Base-by-base conservation (phyloP, 2,329 filamentous ascomycete genomes). In the Neonectria coccinea region DNA sequence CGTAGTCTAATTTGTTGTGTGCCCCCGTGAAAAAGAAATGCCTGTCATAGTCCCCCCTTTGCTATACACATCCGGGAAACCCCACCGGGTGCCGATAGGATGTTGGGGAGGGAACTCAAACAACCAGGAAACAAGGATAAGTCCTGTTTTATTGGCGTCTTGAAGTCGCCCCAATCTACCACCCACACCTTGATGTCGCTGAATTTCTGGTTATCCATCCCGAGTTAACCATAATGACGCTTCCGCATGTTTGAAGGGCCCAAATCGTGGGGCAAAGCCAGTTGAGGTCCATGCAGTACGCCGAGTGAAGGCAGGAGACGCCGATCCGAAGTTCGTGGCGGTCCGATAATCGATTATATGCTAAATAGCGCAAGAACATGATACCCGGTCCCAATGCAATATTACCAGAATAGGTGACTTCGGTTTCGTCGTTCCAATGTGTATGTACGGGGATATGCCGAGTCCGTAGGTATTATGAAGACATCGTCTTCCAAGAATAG, bases 341-440 rank as follows among this genome's bases (percentile, higher is more conserved):
- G 33, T 57, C 54, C 59, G 61, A 72, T 59, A 62, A 66, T 69
- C 60, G 67, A 76, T 73, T 75, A 74, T 74, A 76, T 76, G 74
- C 72, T 73, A 73, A 68, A 73, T 68, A 69, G 68, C 73, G 67
- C 59, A 69, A 69, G 52, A 73, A 65, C 59, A 68, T 70, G 60
- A 71, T 70, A 48, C 56, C 76, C 76, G 73, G 74, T 77, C 79
- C 79, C 79, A 79, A 83, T 83, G 82, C 82, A 81, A 79, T 81
- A 82, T 81, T 82, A 82, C 79, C 79, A 82, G 78, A 81, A 79
- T 75, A 70, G 66, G 70, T 65, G 67, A 71, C 59, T 72, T 72
- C 74, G 69, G 73, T 72, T 71, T 72, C 65, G 67, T 72, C 66
- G 71, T 73, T 71, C 68, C 72, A 75, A 74, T 72, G 70, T 71